phyloP scores from a whole-genome alignment of 805 yeast species.

The Yarrowia porcina region DNA sequence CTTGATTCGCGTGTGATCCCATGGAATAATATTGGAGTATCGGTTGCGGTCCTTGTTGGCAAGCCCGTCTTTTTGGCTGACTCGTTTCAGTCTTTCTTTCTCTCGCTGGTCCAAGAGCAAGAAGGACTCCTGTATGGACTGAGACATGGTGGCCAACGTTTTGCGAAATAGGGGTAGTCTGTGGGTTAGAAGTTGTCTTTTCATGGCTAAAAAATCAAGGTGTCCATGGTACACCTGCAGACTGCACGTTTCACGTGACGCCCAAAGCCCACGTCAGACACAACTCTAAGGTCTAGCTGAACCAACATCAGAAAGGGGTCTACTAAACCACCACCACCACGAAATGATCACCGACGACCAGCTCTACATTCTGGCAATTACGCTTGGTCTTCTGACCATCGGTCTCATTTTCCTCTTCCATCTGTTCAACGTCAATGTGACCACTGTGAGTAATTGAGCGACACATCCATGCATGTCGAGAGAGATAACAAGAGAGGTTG shows the following conservation, averaged over 20 bases:
- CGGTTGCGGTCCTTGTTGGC: constrained; percentile 46
- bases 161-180: not conserved
- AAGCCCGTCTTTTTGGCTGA: constrained; percentile 11
- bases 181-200: not conserved
- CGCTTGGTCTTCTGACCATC: constrained; percentile 70
- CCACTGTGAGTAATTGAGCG: constrained; percentile 14
- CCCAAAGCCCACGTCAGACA: constrained; percentile 19
- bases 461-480: not conserved
- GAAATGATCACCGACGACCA: constrained; percentile 81
- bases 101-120: not conserved
- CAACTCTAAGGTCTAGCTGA: constrained; percentile 2
- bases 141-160: not conserved
- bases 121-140: not conserved
- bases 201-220: not conserved
- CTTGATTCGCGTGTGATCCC: constrained; percentile 55
- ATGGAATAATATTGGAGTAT: constrained; percentile 63
- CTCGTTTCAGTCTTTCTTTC: not conserved
- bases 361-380: constrained; percentile 66
- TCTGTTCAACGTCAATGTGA: constrained; percentile 35
- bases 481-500: not conserved
- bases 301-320: not conserved
- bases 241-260: constrained; percentile 24
- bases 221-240: not conserved
- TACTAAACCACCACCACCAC: constrained; percentile 11
- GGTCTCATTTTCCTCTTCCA: constrained; percentile 71